A percentile compares a stretch with the other conserved stretches of the same genome.
Evolutionary conservation across 306 rosid genomes (phyloP).

Genomic region (Lithocarpus polystachyus): DNA sequence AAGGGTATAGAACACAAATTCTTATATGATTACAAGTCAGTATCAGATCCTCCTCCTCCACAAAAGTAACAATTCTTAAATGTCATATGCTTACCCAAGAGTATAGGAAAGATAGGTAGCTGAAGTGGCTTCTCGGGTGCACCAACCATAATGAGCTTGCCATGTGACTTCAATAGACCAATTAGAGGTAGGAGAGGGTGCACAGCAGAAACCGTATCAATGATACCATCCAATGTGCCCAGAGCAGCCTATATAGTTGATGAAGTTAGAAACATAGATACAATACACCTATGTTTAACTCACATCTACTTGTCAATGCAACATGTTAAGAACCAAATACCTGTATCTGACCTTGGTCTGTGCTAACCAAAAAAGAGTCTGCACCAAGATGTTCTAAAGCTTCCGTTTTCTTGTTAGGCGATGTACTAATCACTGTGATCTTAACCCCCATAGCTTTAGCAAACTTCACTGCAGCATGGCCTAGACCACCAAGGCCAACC

Average conservation of each 20-base stretch:
- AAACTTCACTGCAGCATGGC: slow-evolving; percentile 26
- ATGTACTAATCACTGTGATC: slow-evolving; percentile 28
- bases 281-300: neutral
- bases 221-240: slow-evolving; percentile 16
- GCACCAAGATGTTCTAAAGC: slow-evolving; percentile 10
- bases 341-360: slow-evolving; percentile 9
- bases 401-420: slow-evolving; percentile 14
- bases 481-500: slow-evolving; percentile 29
- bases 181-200: neutral
- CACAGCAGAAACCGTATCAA: slow-evolving; percentile 12
- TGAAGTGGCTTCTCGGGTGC: slow-evolving; percentile 1
- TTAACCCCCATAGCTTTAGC: slow-evolving; percentile 29
- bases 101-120: neutral
- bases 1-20: neutral
- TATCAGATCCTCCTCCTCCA: neutral
- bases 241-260: neutral
- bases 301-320: neutral
- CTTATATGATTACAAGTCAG: neutral
- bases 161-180: slow-evolving; percentile 2
- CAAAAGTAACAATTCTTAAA: too few relatives aligned
- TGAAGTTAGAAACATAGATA: neutral
- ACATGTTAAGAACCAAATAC: neutral
- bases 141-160: slow-evolving; percentile 9
- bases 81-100: neutral
- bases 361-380: slow-evolving; percentile 13